Percentiles rank a stretch among this genome's conserved stretches.
These are phyloP conservation scores for Draba incana DNA, from an alignment of 345 rosid species.

Conservation along the genomic window DNA sequence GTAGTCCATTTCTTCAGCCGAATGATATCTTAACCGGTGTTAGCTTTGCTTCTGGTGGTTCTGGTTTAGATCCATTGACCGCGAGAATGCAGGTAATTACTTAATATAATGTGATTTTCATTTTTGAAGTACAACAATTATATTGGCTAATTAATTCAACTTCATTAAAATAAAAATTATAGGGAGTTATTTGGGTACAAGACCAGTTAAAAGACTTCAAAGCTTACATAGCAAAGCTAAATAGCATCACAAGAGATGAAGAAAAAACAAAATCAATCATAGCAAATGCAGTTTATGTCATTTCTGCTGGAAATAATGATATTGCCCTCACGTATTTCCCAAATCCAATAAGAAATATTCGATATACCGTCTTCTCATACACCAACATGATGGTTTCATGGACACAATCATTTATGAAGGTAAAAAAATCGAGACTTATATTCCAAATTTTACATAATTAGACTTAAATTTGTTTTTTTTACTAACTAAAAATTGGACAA, in stretches of 20 bases:
- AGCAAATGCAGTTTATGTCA: slow-evolving; percentile 43
- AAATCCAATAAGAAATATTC: slow-evolving; percentile 38
- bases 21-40: slow-evolving; percentile 42
- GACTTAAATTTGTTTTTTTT: slow-evolving; percentile 4
- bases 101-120: slow-evolving; percentile 1
- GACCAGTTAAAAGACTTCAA: slow-evolving; percentile 58
- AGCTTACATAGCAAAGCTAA: slow-evolving; percentile 52
- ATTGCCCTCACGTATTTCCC: slow-evolving; percentile 53
- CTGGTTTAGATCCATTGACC: slow-evolving; percentile 42
- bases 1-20: slow-evolving; percentile 32
- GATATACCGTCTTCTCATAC: slow-evolving; percentile 47
- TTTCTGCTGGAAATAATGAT: slow-evolving; percentile 63
- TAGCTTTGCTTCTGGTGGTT: slow-evolving; percentile 44
- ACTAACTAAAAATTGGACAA: not conserved
- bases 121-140: not conserved
- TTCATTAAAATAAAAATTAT: not conserved
- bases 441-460: not conserved
- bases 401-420: slow-evolving; percentile 50
- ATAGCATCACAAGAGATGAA: slow-evolving; percentile 47
- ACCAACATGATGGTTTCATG: slow-evolving; percentile 44
- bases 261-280: slow-evolving; percentile 46
- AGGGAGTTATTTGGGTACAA: slow-evolving; percentile 55
- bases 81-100: slow-evolving; percentile 31
- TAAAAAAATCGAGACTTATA: not conserved
- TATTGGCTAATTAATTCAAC: not conserved